Evolutionary conservation across 768 basidiomycete species (phyloP).

Genomic region (Sporobolomyces pararoseus): DNA sequence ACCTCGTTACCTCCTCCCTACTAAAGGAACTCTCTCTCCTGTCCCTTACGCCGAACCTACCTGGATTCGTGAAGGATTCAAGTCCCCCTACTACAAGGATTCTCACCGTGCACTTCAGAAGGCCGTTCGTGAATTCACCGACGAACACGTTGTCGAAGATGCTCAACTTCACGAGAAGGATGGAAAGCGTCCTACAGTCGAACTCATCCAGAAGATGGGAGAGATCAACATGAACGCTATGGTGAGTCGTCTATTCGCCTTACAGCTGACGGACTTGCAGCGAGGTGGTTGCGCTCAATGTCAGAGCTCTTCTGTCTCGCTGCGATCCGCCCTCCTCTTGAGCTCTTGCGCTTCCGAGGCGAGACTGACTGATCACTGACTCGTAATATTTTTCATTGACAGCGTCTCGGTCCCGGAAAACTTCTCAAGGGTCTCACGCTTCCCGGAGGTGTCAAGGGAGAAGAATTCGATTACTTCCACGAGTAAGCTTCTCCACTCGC

Average conservation of each 20-base stretch:
- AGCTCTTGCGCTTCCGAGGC: background rate
- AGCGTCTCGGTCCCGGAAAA: constrained; percentile 82
- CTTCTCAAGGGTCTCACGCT: constrained; percentile 75
- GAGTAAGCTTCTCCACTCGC: constrained; percentile 55
- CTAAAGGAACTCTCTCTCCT: constrained; percentile 61
- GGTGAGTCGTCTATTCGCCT: constrained; percentile 46
- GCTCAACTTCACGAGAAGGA: constrained; percentile 75
- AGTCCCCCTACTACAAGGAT: constrained; percentile 73
- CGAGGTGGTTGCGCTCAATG: too few species aligned
- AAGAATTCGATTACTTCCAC: constrained; percentile 89
- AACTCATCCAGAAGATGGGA: constrained; percentile 76
- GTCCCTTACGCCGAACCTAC: constrained; percentile 87
- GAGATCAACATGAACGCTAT: constrained; percentile 83
- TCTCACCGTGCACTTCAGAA: constrained; percentile 65
- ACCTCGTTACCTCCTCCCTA: constrained; percentile 47
- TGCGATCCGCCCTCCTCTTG: background rate
- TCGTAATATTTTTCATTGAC: background rate
- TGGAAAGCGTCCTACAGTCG: constrained; percentile 77
- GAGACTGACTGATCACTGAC: background rate
- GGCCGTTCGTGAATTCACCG: constrained; percentile 63
- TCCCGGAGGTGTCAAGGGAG: constrained; percentile 61
- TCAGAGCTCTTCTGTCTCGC: too few species aligned
- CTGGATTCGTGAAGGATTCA: constrained; percentile 66
- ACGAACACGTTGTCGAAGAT: constrained; percentile 68
- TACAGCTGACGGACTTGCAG: background rate